A percentile compares a stretch with the other conserved stretches of the same genome.
Evolutionary conservation across 2,329 filamentous ascomycete genomes (phyloP).

Genomic region (Pseudocercospora cruenta): DNA sequence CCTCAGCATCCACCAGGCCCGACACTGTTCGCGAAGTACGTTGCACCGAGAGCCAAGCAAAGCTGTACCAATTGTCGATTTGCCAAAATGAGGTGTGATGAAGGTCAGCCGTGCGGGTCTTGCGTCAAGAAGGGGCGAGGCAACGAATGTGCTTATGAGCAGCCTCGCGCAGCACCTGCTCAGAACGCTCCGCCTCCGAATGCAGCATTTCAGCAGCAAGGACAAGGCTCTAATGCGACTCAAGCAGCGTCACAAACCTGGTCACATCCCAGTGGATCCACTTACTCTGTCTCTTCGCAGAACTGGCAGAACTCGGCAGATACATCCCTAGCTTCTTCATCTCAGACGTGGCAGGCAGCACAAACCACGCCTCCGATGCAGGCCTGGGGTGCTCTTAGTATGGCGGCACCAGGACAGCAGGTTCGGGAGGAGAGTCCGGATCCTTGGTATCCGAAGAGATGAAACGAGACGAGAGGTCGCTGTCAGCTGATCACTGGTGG

Average conservation of each 20-base stretch:
- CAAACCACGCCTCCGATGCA: slow-evolving; percentile 14
- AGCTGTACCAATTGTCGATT: slow-evolving; percentile 18
- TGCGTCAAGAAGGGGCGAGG: slow-evolving; percentile 15
- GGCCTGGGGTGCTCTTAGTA: slow-evolving; percentile 17
- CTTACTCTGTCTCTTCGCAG: background rate
- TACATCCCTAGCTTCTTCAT: background rate
- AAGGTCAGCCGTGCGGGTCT: slow-evolving; percentile 21
- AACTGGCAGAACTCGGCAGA: slow-evolving; percentile 3
- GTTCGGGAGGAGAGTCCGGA: slow-evolving; percentile 29
- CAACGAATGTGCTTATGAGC: slow-evolving; percentile 22
- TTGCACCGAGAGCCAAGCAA: slow-evolving; percentile 3
- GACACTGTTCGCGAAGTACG: slow-evolving; percentile 4
- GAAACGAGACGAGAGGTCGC: background rate
- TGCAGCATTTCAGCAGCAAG: background rate
- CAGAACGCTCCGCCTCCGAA: background rate
- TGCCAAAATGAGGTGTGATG: slow-evolving; percentile 22
- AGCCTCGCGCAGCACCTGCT: background rate
- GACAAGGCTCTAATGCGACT: background rate
- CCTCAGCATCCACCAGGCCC: slow-evolving; percentile 2
- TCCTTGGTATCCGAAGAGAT: slow-evolving; percentile 34
- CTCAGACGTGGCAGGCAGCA: background rate
- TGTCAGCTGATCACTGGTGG: too few species aligned
- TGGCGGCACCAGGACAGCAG: slow-evolving; percentile 8
- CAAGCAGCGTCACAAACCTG: background rate
- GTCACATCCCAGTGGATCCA: background rate